Conservation (phyloP, 1,139 yeast species). For the Schizosaccharomyces versatilis region DNA sequence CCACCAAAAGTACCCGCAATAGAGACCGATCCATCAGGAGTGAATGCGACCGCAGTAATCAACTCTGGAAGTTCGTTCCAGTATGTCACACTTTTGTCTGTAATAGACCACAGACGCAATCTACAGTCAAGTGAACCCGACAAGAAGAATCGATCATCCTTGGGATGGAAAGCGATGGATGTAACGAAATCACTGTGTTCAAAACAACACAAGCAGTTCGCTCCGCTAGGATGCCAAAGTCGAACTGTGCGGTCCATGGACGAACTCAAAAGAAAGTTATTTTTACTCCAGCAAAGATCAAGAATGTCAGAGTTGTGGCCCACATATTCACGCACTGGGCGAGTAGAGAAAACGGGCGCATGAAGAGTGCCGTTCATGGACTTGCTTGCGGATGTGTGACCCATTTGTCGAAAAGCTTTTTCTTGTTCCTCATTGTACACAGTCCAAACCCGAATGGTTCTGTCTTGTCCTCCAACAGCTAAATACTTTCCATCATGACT, state of each 20-base stretch:
- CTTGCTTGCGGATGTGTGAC: neutral
- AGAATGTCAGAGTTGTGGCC: constrained; percentile 56
- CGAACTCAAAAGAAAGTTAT: constrained; percentile 56
- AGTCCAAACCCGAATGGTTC: constrained; percentile 50
- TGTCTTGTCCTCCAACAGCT: constrained; percentile 68
- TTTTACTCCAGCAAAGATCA: constrained; percentile 71
- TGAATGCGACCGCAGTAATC: constrained; percentile 47
- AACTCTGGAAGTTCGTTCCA: constrained; percentile 25
- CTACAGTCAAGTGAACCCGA: constrained; percentile 66
- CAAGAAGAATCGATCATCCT: constrained; percentile 67
- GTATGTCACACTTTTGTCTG: constrained; percentile 42
- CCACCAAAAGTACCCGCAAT: constrained; percentile 74
- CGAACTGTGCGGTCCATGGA: constrained; percentile 71
- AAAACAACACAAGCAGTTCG: constrained; percentile 41
- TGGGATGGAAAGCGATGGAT: constrained; percentile 59
- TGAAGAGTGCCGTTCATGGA: constrained; percentile 7
- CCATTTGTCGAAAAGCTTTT: constrained; percentile 1
- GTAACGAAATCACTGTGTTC: constrained; percentile 66
- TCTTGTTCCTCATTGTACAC: constrained; percentile 20
- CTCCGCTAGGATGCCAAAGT: constrained; percentile 65
- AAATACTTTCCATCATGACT: constrained; percentile 58
- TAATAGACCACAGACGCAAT: constrained; percentile 63
- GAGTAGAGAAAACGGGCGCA: constrained; percentile 66
- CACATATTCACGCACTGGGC: constrained; percentile 35
- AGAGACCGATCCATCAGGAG: constrained; percentile 46